Evolutionary conservation across 441 rosid species (phyloP), one percentile per base, ranked within the genome.

Genomic region (Eutrema salsugineum): DNA sequence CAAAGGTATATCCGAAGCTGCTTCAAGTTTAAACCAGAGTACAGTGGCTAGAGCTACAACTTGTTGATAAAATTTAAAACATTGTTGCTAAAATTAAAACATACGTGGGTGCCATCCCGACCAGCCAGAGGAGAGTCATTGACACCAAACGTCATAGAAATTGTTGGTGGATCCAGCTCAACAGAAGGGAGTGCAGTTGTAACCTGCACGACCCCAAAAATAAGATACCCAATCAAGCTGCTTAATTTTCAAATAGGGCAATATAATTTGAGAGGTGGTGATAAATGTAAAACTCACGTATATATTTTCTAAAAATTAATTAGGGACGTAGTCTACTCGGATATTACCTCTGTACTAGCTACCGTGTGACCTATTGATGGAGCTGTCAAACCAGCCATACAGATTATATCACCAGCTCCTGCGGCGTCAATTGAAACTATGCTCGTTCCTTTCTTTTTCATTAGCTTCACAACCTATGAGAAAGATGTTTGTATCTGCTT

Each of bases 41-140:
- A 53, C 30, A 39, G 48, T 38, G 63, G 40, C 44, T 16, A 60
- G 2, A 68, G 58, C 43, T 24, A 61, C 1, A 12, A 24, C 27
- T 62, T 64, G 61, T 64, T 46, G 53, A 28, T 70, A 70, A 27
- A 55, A 30, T n/a, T 10, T 43, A n/a, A 74, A 68, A 79, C 97
- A 75, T 88, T n/a, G n/a, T 64, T 46, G 53, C 36, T 70, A 70
- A 27, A 55, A 30, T 10, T 43, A n/a, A 74, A 68, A 79, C 97
- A 75, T 88, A 94, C 98, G 49, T 87, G 94, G 30, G 83, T 84
- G 68, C 99, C 99, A 84, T 89, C 94, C 70, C 90, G 94, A 70
- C 99, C 99, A 68, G 96, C 97, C 76, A 92, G 83, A 5, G 98
- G 96, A 85, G 99, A 94, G 78, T 94, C 97, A 70, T 94, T 92